Percentiles rank a stretch among this genome's conserved stretches.
Conservation (phyloP, 805 yeast species). For the Myxozyma geophila region DNA sequence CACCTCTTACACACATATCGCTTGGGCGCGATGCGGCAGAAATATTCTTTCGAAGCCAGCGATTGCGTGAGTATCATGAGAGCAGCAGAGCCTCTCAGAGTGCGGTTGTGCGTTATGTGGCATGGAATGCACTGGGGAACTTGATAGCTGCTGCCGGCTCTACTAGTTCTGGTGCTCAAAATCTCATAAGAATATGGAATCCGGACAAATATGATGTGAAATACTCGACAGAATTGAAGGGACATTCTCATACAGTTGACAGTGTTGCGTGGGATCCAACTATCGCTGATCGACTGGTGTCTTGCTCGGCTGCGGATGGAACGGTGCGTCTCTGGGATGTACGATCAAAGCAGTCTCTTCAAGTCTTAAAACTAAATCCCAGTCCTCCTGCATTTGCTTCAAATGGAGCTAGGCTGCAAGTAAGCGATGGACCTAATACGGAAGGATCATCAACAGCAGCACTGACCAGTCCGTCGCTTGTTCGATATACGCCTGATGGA, state of each 20-base stretch:
- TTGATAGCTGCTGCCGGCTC: constrained; percentile 28
- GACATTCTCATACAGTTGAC: constrained; percentile 51
- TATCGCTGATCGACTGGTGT: constrained; percentile 52
- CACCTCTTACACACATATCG: neutral
- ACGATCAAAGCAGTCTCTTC: constrained; percentile 42
- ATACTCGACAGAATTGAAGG: constrained; percentile 46
- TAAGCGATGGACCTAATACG: constrained; percentile 28
- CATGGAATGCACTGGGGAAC: constrained; percentile 35
- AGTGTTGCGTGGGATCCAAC: constrained; percentile 57
- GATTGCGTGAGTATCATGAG: constrained; percentile 18
- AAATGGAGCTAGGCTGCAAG: neutral
- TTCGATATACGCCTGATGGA: constrained; percentile 26
- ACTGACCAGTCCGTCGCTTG: constrained; percentile 1
- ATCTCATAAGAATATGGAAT: constrained; percentile 44
- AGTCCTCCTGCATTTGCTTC: neutral
- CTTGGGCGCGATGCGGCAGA: constrained; percentile 20
- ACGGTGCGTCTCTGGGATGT: constrained; percentile 55
- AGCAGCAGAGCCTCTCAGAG: constrained; percentile 3
- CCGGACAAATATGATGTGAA: constrained; percentile 46
- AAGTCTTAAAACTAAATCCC: neutral
- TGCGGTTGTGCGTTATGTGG: constrained; percentile 13
- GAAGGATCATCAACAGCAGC: constrained; percentile 33
- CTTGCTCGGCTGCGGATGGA: constrained; percentile 54
- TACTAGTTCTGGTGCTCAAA: neutral
- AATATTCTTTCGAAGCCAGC: constrained; percentile 12